Conservation (phyloP, 1,139 yeast genomes). For the Magnusiomyces magnusii region DNA sequence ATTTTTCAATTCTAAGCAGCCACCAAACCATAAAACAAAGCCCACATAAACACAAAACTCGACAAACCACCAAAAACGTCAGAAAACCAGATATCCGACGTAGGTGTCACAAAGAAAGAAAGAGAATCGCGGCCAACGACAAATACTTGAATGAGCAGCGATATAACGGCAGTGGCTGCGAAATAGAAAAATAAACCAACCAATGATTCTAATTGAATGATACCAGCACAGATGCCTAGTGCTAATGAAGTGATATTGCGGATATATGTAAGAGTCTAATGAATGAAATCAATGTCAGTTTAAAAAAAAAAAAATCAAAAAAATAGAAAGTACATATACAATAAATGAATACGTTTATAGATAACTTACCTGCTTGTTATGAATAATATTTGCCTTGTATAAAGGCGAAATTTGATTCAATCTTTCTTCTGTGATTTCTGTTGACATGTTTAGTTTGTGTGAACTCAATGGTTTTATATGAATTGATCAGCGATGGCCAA, state of each 20-base stretch:
- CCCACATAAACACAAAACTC: constrained; percentile 80
- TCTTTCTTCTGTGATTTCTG: constrained; percentile 8
- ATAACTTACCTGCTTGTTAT: constrained; percentile 13
- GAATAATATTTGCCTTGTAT: constrained; percentile 9
- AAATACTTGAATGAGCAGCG: constrained; percentile 38
- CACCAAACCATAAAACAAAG: constrained; percentile 62
- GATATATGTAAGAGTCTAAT: constrained; percentile 41
- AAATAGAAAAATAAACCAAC: constrained; percentile 56
- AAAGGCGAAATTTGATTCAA: constrained; percentile 13
- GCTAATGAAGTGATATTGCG: constrained; percentile 61
- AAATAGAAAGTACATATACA: background rate
- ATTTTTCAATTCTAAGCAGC: constrained; percentile 3
- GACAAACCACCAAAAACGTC: constrained; percentile 54
- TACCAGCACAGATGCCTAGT: constrained; percentile 67
- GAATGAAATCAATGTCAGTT: background rate
- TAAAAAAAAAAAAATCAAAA: background rate
- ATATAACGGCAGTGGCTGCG: constrained; percentile 41
- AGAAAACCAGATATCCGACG: constrained; percentile 48
- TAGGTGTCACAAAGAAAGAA: constrained; percentile 47
- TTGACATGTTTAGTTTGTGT: background rate
- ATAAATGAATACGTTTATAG: background rate
- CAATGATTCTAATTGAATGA: constrained; percentile 57
- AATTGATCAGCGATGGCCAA: background rate
- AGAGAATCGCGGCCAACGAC: constrained; percentile 41
- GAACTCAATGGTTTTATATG: background rate